Conservation (phyloP, 2,329 filamentous ascomycete genomes). For the Sporothrix brunneoviolacea region DNA sequence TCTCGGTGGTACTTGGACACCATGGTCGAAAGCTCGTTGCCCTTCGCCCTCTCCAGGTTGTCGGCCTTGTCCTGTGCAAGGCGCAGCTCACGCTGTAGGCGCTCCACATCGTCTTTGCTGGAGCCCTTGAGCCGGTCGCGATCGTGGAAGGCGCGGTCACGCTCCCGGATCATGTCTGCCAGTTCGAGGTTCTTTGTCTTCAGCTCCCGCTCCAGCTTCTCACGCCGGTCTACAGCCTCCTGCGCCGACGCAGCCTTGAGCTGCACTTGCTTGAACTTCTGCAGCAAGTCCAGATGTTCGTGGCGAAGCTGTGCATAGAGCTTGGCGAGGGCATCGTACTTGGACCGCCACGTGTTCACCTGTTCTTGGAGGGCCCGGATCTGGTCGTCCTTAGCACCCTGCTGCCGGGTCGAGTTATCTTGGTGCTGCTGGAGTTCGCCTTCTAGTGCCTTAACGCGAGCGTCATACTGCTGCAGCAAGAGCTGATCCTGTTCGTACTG, state of each 20-base stretch:
- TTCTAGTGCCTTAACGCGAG: conserved; percentile 87
- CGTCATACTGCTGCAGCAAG: conserved; percentile 94
- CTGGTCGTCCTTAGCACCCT: conserved; percentile 86
- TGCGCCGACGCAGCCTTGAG: conserved; percentile 95
- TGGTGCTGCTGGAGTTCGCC: conserved; percentile 77
- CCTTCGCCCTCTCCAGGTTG: conserved; percentile 86
- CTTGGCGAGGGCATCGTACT: conserved; percentile 95
- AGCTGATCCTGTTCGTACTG: conserved; percentile 97
- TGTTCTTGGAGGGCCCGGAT: conserved; percentile 90
- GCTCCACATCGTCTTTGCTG: conserved; percentile 90
- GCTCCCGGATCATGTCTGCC: conserved; percentile 96
- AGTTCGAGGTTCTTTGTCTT: conserved; percentile 99
- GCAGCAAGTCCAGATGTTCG: conserved; percentile 88
- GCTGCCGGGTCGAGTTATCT: conserved; percentile 76
- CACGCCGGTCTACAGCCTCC: conserved; percentile 88
- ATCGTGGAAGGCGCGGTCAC: conserved; percentile 88
- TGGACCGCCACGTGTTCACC: conserved; percentile 93
- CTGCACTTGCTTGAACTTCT: conserved; percentile 94
- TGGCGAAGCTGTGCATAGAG: conserved; percentile 93
- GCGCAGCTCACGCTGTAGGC: conserved; percentile 85
- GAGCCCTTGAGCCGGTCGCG: conserved; percentile 80
- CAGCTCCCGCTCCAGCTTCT: conserved; percentile 93
- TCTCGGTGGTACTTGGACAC: conserved; percentile 94
- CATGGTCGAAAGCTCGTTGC: conserved; percentile 90
- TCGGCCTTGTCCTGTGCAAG: conserved; percentile 89